A percentile compares a stretch with the other conserved stretches of the same genome.
Conservation (phyloP, 2,329 filamentous ascomycete species). For the Arthrinium phaeospermum region DNA sequence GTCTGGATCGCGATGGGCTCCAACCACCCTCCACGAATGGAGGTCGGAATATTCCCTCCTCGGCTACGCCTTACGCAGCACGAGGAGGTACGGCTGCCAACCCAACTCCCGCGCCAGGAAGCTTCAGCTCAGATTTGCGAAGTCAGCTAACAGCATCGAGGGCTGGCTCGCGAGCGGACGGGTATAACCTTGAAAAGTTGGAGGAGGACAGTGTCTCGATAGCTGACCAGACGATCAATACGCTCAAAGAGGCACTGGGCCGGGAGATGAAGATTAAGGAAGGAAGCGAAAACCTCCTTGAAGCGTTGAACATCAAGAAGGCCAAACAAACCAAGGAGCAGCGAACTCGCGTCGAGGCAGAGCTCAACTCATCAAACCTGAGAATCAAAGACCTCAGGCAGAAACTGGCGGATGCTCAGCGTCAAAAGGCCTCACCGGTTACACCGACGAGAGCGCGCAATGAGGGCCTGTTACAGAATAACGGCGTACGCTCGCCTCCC, state of each 20-base stretch:
- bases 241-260: slow-evolving; percentile 83
- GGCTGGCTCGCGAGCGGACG: slow-evolving; percentile 62
- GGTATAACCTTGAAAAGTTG: slow-evolving; percentile 59
- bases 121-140: slow-evolving; percentile 87
- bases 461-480: slow-evolving; percentile 53
- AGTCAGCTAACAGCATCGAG: slow-evolving; percentile 72
- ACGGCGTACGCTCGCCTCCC: slow-evolving; percentile 60
- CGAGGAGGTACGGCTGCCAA: slow-evolving; percentile 74
- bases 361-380: slow-evolving; percentile 86
- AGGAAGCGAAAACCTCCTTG: slow-evolving; percentile 95
- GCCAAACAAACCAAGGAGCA: slow-evolving; percentile 94
- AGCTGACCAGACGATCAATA: slow-evolving; percentile 75
- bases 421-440: slow-evolving; percentile 50
- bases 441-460: slow-evolving; percentile 61
- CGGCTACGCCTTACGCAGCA: slow-evolving; percentile 66
- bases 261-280: slow-evolving; percentile 98
- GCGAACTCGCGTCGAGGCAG: slow-evolving; percentile 78
- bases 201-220: slow-evolving; percentile 65
- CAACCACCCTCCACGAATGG: slow-evolving; percentile 54
- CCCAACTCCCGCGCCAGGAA: slow-evolving; percentile 75
- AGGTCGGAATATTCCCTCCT: slow-evolving; percentile 56
- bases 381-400: slow-evolving; percentile 66
- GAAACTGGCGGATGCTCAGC: slow-evolving; percentile 65
- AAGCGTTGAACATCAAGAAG: slow-evolving; percentile 93
- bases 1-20: slow-evolving; percentile 63